phyloP scores from a whole-genome alignment of 2,329 filamentous ascomycete genomes.

The Fusarium austroafricanum region DNA sequence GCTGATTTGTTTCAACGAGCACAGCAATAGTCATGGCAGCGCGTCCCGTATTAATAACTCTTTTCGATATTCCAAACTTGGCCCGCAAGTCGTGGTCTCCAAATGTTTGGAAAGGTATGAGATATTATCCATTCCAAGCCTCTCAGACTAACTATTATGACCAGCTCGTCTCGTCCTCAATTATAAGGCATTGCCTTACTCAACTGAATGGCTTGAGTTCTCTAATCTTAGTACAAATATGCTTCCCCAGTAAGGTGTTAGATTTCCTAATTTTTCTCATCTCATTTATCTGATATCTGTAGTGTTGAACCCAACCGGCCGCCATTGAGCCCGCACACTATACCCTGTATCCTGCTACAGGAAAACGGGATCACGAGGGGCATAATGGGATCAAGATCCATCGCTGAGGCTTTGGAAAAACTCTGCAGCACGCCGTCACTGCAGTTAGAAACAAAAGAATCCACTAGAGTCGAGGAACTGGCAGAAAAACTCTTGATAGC shows the following conservation, averaged over 20 bases:
- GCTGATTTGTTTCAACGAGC: neutral
- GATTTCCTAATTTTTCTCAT: rapidly evolving
- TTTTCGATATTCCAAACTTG: neutral
- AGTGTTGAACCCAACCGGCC: neutral
- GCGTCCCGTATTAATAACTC: neutral
- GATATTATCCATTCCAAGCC: neutral
- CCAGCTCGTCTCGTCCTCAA: neutral
- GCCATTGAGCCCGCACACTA: neutral
- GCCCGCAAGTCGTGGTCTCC: conserved; percentile 1
- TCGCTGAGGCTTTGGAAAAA: neutral
- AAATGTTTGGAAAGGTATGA: conserved; percentile 4
- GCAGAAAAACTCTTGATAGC: conserved; percentile 1
- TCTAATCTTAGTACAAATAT: neutral
- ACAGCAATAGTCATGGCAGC: neutral
- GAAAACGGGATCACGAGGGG: neutral
- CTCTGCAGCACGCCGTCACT: neutral
- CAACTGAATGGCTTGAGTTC: neutral
- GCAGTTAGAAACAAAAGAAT: neutral
- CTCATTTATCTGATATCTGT: neutral
- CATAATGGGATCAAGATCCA: neutral
- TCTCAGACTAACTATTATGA: neutral
- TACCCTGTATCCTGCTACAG: neutral
- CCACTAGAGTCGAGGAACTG: neutral
- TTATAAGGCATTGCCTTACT: conserved; percentile 1
- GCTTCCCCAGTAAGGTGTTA: neutral